Base-by-base conservation (phyloP, 1,139 yeast species). In the Yamadazyma diddensiae region DNA sequence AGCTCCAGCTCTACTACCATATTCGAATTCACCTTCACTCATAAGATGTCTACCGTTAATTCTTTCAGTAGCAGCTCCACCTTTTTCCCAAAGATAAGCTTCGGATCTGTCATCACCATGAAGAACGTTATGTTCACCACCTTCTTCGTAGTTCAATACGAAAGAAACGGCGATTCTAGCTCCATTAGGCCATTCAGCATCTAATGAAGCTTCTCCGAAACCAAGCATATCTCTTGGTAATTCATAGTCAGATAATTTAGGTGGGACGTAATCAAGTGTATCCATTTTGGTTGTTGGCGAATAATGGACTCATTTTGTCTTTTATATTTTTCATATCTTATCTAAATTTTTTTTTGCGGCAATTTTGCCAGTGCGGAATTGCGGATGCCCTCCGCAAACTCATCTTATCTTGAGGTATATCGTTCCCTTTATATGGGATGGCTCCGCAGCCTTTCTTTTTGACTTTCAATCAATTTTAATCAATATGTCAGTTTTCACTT, bases 41-140 rank as follows among this genome's bases (percentile, higher is more conserved):
- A 43, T 42, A 14, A 47, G 37, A 24, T 45, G 45, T 20, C 57
- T 34, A 3, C 31, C 43, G 11, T 25, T 21, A 14, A 33, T 29
- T 26, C 33, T 33, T 29, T 37, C 43, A 7, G 43, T 39, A 11
- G 47, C 35, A 11, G 42, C 30, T 14, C 45, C 46, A 30, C 51
- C 38, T 24, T 47, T 48, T 35, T 56, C 62, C 58, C 60, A 55
- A 26, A 53, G 42, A 24, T 51, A 51, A n/a, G 49, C 48, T 35
- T 56, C 62, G 5, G 45, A 41, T 12, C 34, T 16, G 26, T 36
- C 42, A 28, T 42, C 46, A 2, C 46, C 46, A 35, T 42, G 34
- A 21, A 33, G 34, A 15, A 42, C 31, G 15, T 36, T 34, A 24
- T 37, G 39, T 30, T 43, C 47, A 17, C 53, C 63, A 11, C 65